Evolutionary conservation across 2,329 filamentous ascomycete species (phyloP), one percentile per base, ranked within the genome.

Genomic region (Penicillium palitans): DNA sequence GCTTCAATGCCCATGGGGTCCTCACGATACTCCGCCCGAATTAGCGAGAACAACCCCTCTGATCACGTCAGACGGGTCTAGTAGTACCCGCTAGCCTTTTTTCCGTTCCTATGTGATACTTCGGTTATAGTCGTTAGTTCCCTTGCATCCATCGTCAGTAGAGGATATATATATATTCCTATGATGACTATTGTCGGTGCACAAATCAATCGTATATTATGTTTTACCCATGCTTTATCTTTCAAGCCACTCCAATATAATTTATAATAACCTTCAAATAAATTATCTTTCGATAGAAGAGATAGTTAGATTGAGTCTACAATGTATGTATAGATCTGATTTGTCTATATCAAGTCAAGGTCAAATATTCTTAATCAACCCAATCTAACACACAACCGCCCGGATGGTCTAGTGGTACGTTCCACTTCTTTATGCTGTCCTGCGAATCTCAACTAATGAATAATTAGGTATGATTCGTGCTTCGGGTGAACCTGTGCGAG

Each of bases 381-480:
- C 2, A 33, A 13, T 33, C 5, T 0, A 6, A 10, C 5, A 48
- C 46, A 25, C 46, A 48, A 48, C 9, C 31, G 46, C 46, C 46
- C 46, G 46, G 46, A 48, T 48, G 46, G 46, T 48, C 46, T 48
- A 48, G 46, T 48, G 46, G 46, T 48, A 48, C 6, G 46, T 48
- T 48, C 46, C 46, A 37, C 31, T 35, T 24, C 17, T 2, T n/a
- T 25, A 48, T 35, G 15, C 46, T 37, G 21, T 48, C 46, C 46
- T 48, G 19, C 31, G 46, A 48, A 48, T 48, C 46, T 35, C 19
- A 48, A 48, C 46, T 48, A 37, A 48, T 48, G 5, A 24, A 25
- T 13, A 35, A 48, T 48, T 48, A 48, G 46, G 46, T 48, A 48
- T 48, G 46, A 48, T 48, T 48, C 46, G 46, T 7, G 46, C 46